Percentiles rank a stretch among this genome's conserved stretches.
These are phyloP conservation scores for Tuber umbilicatum DNA, from an alignment of 495 filamentous ascomycete genomes.

Conservation along the genomic window DNA sequence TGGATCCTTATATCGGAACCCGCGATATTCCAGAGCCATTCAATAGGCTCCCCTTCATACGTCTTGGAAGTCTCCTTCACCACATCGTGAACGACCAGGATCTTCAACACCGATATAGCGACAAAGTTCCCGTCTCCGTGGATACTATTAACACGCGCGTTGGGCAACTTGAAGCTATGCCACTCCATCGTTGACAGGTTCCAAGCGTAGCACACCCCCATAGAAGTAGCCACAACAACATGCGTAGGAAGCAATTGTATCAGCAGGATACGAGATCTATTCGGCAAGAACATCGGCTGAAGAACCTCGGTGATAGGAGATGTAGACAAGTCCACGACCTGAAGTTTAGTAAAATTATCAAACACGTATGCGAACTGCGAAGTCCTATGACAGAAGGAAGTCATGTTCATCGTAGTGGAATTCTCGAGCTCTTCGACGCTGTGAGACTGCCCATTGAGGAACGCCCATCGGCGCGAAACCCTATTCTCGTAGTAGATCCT, in stretches of 20 bases:
- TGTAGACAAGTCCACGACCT: slow-evolving; percentile 16
- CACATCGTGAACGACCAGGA: slow-evolving; percentile 21
- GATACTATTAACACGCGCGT: not conserved
- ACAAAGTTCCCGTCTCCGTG: slow-evolving; percentile 15
- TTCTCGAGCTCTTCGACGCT: slow-evolving; percentile 9
- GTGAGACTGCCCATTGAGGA: slow-evolving; percentile 10
- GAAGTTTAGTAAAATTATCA: not conserved
- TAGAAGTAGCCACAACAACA: slow-evolving; percentile 10
- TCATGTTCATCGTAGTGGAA: not conserved
- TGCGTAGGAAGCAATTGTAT: slow-evolving; percentile 9
- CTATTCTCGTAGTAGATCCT: slow-evolving; percentile 20
- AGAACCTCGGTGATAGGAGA: slow-evolving; percentile 11
- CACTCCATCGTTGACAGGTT: slow-evolving; percentile 18
- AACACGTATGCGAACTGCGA: slow-evolving; percentile 13
- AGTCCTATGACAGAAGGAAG: slow-evolving; percentile 3
- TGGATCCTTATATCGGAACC: slow-evolving; percentile 2
- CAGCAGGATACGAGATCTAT: slow-evolving; percentile 1
- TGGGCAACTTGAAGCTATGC: slow-evolving; percentile 17
- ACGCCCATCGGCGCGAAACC: slow-evolving; percentile 15
- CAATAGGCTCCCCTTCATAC: not conserved
- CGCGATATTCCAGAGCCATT: not conserved
- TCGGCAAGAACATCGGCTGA: slow-evolving; percentile 8
- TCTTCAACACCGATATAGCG: not conserved
- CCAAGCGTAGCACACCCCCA: slow-evolving; percentile 26
- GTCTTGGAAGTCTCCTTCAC: slow-evolving; percentile 11